Percentiles rank a stretch among this genome's conserved stretches.
Conservation (phyloP, 179 eudicot species). For the Camellia oleifera region DNA sequence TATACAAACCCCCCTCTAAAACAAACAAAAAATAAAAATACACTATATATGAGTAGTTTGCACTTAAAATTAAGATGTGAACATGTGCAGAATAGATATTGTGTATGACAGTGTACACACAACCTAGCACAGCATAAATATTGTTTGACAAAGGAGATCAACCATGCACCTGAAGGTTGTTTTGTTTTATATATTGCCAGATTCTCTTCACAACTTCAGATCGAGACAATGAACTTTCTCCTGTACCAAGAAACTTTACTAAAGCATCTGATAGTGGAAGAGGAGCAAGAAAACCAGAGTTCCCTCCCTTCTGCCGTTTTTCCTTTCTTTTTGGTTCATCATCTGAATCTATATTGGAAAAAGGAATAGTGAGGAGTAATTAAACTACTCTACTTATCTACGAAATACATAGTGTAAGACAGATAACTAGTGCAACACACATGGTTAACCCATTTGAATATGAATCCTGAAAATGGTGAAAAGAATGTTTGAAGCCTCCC, state of each 20-base stretch:
- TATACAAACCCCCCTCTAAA: background rate
- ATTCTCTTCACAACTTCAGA: slow-evolving; percentile 75
- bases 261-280: slow-evolving; percentile 72
- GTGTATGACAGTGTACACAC: background rate
- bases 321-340: slow-evolving; percentile 47
- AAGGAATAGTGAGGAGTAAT: slow-evolving; percentile 13
- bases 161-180: slow-evolving; percentile 68
- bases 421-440: background rate
- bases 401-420: too few relatives aligned
- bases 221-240: slow-evolving; percentile 71
- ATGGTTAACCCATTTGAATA: background rate
- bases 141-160: background rate
- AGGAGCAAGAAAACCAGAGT: slow-evolving; percentile 69
- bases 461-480: background rate
- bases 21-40: background rate
- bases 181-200: slow-evolving; percentile 80
- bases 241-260: slow-evolving; percentile 84
- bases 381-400: too few relatives aligned
- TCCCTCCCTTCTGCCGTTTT: slow-evolving; percentile 57
- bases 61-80: background rate
- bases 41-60: background rate
- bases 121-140: background rate
- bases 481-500: background rate
- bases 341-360: slow-evolving; percentile 37
- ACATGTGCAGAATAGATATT: background rate